Evolutionary conservation across 805 yeast species (phyloP).

Genomic region (Zygosaccharomyces lentus): DNA sequence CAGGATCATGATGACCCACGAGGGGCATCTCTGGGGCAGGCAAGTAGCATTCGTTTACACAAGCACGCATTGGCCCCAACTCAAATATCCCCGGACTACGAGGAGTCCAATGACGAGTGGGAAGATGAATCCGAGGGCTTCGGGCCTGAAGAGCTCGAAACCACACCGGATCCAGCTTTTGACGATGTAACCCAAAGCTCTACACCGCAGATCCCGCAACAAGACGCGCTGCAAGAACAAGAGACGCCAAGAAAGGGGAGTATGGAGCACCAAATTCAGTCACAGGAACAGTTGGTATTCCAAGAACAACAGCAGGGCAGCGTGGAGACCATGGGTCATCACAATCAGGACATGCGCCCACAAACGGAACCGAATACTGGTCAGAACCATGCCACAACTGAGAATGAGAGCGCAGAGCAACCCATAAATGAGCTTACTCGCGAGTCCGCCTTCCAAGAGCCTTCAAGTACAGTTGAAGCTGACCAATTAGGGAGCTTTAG

Average conservation of each 20-base stretch:
- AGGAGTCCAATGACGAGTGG: constrained; percentile 9
- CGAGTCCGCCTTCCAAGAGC: neutral
- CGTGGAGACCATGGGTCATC: neutral
- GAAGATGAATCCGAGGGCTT: constrained; percentile 9
- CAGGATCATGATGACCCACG: neutral
- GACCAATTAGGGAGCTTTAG: neutral
- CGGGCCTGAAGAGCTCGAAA: neutral
- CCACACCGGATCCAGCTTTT: neutral
- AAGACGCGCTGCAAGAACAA: neutral
- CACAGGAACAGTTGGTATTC: no score
- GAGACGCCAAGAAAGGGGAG: neutral
- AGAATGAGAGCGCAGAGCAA: neutral
- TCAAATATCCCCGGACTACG: neutral
- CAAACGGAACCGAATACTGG: neutral
- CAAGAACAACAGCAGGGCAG: neutral
- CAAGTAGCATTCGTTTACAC: neutral
- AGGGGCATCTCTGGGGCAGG: neutral
- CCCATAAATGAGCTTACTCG: neutral
- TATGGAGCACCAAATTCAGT: neutral
- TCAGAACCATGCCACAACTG: neutral
- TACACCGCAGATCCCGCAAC: constrained; percentile 3
- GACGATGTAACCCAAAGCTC: neutral
- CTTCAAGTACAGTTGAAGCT: neutral
- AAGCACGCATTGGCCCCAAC: neutral
- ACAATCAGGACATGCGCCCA: neutral